phyloP scores from a whole-genome alignment of 2,329 filamentous ascomycete genomes.

The Scytalidium lignicola region DNA sequence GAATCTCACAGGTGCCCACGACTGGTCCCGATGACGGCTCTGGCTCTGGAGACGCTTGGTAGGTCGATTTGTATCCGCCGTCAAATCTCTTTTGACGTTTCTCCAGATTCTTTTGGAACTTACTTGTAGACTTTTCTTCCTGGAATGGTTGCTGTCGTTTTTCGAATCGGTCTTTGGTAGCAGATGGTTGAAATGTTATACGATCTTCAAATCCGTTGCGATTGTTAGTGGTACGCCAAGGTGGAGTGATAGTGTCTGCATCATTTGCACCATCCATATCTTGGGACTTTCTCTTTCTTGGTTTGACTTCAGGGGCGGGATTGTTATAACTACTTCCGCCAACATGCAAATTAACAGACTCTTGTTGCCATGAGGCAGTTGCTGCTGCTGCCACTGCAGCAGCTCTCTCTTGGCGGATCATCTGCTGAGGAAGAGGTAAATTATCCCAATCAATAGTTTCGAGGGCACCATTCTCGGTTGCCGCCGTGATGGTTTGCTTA shows the following conservation, averaged over 20 bases:
- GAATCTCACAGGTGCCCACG: constrained; percentile 72
- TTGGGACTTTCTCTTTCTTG: constrained; percentile 48
- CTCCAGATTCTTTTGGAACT: constrained; percentile 82
- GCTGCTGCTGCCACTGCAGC: constrained; percentile 23
- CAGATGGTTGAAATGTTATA: constrained; percentile 45
- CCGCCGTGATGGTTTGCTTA: constrained; percentile 77
- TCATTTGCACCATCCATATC: constrained; percentile 51
- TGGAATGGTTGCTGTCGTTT: constrained; percentile 42
- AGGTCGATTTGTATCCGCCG: constrained; percentile 52
- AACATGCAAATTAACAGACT: constrained; percentile 20
- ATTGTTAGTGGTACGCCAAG: constrained; percentile 71
- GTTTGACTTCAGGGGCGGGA: not conserved
- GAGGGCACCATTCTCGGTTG: constrained; percentile 69
- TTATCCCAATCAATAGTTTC: constrained; percentile 75
- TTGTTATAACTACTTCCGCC: constrained; percentile 3
- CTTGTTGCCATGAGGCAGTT: constrained; percentile 20
- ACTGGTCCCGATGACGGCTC: constrained; percentile 63
- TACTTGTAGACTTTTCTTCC: constrained; percentile 64
- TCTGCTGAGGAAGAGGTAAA: constrained; percentile 77
- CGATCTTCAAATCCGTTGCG: constrained; percentile 63
- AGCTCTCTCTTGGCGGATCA: constrained; percentile 66
- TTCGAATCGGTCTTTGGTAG: constrained; percentile 29
- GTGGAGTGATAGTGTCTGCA: constrained; percentile 49
- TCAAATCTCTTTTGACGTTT: constrained; percentile 88
- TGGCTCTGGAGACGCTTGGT: constrained; percentile 49